Conservation (phyloP, 2,329 filamentous ascomycete species). For the Grosmannia serpens region DNA sequence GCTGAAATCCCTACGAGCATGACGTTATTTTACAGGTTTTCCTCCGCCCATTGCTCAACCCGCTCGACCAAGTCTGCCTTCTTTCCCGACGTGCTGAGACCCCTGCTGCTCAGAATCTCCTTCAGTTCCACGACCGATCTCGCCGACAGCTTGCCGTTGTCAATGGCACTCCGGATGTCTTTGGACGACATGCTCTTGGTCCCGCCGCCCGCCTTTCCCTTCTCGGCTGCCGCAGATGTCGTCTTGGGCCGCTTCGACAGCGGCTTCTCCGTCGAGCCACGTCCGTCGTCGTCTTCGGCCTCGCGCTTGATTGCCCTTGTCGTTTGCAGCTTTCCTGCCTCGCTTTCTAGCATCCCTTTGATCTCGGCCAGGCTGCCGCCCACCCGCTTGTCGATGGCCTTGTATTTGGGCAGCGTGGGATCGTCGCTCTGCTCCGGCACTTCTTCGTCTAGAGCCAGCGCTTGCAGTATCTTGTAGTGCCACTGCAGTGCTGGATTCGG, state of each 20-base stretch:
- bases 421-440: slow-evolving; percentile 64
- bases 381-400: slow-evolving; percentile 80
- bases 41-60: slow-evolving; percentile 45
- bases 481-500: slow-evolving; percentile 90
- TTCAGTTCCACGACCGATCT: slow-evolving; percentile 44
- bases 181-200: too few relatives aligned
- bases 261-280: slow-evolving; percentile 20
- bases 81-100: slow-evolving; percentile 35
- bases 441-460: slow-evolving; percentile 84
- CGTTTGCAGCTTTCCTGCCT: slow-evolving; percentile 27
- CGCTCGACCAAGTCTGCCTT: slow-evolving; percentile 45
- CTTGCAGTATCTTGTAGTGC: slow-evolving; percentile 93
- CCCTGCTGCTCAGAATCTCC: slow-evolving; percentile 34
- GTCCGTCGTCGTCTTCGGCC: slow-evolving; percentile 32
- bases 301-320: slow-evolving; percentile 40
- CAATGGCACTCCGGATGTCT: slow-evolving; percentile 34
- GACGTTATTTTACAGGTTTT: slow-evolving; percentile 20
- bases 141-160: slow-evolving; percentile 36
- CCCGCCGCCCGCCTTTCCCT: slow-evolving; percentile 19
- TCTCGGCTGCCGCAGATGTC: slow-evolving; percentile 21
- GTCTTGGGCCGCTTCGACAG: slow-evolving; percentile 42
- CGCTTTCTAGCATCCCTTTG: slow-evolving; percentile 55
- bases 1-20: neutral
- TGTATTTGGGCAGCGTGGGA: slow-evolving; percentile 71
- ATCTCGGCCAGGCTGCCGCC: slow-evolving; percentile 71